These are phyloP conservation scores for Phytophthora kernoviae DNA, from an alignment of 352 stramenopile genomes.

Conservation along the genomic window DNA sequence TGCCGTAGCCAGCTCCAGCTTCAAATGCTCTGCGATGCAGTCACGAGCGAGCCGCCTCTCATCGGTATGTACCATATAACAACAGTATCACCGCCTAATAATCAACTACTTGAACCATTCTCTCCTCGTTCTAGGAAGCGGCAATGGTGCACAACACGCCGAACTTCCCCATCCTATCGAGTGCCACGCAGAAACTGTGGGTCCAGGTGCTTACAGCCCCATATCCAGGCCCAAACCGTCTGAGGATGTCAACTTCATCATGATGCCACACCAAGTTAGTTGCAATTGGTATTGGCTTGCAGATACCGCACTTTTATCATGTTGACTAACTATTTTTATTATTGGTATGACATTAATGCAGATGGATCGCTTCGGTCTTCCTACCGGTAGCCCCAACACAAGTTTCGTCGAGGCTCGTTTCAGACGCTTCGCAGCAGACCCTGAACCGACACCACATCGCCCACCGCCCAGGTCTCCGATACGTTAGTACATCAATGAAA, in stretches of 20 bases:
- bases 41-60: conserved; percentile 57
- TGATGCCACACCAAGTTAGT: conserved; percentile 71
- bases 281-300: not conserved
- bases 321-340: not conserved
- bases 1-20: conserved; percentile 67
- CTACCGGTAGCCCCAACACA: conserved; percentile 26
- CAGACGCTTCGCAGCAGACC: conserved; percentile 58
- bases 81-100: not conserved
- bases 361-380: conserved; percentile 70
- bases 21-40: conserved; percentile 69
- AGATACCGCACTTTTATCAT: no score
- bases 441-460: conserved; percentile 29
- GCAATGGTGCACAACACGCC: conserved; percentile 80
- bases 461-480: conserved; percentile 11
- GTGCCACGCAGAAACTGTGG: conserved; percentile 51
- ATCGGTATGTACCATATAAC: conserved; percentile 37
- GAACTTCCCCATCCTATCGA: conserved; percentile 63
- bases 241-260: conserved; percentile 70
- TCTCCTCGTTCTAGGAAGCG: conserved; percentile 40
- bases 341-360: conserved; percentile 2
- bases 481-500: not conserved
- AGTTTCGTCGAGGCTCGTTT: conserved; percentile 74
- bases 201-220: conserved; percentile 57
- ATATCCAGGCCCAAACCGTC: conserved; percentile 18
- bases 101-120: not conserved